Evolutionary conservation across 805 yeast species (phyloP).

Genomic region (Phaffomyces thermotolerans): DNA sequence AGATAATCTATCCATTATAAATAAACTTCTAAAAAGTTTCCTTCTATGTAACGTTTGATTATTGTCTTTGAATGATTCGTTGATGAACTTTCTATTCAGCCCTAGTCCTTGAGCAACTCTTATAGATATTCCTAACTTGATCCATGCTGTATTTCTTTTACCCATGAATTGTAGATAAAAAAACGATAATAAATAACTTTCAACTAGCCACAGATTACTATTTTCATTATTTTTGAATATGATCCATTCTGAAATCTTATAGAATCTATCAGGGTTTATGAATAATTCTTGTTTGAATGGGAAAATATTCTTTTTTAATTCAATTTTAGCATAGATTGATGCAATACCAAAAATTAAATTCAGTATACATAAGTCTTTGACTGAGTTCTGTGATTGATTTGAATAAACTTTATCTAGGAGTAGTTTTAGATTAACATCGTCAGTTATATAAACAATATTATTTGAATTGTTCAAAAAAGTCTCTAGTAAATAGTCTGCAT

Average conservation of each 20-base stretch:
- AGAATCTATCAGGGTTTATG: slow-evolving; percentile 27
- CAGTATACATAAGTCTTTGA: slow-evolving; percentile 27
- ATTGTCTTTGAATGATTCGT: slow-evolving; percentile 29
- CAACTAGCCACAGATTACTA: slow-evolving; percentile 35
- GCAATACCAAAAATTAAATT: slow-evolving; percentile 37
- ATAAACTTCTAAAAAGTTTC: slow-evolving; percentile 29
- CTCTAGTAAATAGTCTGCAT: slow-evolving; percentile 26
- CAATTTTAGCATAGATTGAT: slow-evolving; percentile 30
- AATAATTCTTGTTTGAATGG: slow-evolving; percentile 18
- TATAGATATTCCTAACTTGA: slow-evolving; percentile 35
- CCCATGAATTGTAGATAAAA: slow-evolving; percentile 35
- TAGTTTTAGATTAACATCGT: slow-evolving; percentile 27
- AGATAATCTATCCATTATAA: slow-evolving; percentile 29
- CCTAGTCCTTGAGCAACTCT: slow-evolving; percentile 38
- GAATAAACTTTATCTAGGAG: slow-evolving; percentile 27
- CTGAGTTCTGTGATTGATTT: slow-evolving; percentile 22
- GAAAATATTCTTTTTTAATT: slow-evolving; percentile 20
- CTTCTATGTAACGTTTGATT: slow-evolving; percentile 26
- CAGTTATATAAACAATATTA: slow-evolving; percentile 33
- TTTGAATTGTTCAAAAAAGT: slow-evolving; percentile 33
- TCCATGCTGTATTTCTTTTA: slow-evolving; percentile 37
- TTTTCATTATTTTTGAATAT: slow-evolving; percentile 30
- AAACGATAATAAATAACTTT: slow-evolving; percentile 32
- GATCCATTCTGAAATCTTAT: slow-evolving; percentile 29
- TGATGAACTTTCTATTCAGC: slow-evolving; percentile 31